These are phyloP conservation scores for Suillus lakei DNA, from an alignment of 768 basidiomycete species.

Conservation along the genomic window DNA sequence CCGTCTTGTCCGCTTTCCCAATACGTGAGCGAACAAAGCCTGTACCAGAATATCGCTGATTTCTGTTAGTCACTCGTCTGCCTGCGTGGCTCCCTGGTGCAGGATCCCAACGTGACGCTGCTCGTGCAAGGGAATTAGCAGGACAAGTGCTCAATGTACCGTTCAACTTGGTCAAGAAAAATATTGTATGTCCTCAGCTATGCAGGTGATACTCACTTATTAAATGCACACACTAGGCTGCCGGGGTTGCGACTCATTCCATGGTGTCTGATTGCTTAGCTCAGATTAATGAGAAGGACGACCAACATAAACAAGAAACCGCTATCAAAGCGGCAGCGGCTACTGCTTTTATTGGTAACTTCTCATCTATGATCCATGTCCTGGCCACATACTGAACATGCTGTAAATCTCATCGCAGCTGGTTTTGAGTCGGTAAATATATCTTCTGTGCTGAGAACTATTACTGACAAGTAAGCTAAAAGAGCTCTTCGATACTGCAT, in stretches of 20 bases:
- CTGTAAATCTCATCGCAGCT: slow-evolving; percentile 17
- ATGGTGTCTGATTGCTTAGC: slow-evolving; percentile 31
- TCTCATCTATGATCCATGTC: not conserved
- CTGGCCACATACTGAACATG: not conserved
- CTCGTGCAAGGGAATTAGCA: slow-evolving; percentile 18
- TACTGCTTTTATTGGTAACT: slow-evolving; percentile 28
- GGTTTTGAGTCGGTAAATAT: slow-evolving; percentile 29
- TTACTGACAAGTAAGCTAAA: not conserved
- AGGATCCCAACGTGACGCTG: slow-evolving; percentile 23
- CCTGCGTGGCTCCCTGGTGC: slow-evolving; percentile 31
- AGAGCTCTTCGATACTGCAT: slow-evolving; percentile 31
- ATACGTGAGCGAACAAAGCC: slow-evolving; percentile 19
- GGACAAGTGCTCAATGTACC: slow-evolving; percentile 25
- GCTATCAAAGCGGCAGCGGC: slow-evolving; percentile 33
- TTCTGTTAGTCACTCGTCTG: slow-evolving; percentile 21
- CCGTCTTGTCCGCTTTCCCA: slow-evolving; percentile 26
- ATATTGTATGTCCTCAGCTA: slow-evolving; percentile 22
- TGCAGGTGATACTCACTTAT: not conserved
- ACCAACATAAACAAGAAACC: slow-evolving; percentile 20
- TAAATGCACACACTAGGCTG: slow-evolving; percentile 7
- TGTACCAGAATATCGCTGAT: not conserved
- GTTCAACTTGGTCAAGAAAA: slow-evolving; percentile 29
- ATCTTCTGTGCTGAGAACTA: not conserved
- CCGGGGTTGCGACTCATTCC: slow-evolving; percentile 24
- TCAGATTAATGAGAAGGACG: slow-evolving; percentile 20